Evolutionary conservation across 2,329 filamentous ascomycete genomes (phyloP).

Genomic region (Lasiodiplodia hormozganensis): DNA sequence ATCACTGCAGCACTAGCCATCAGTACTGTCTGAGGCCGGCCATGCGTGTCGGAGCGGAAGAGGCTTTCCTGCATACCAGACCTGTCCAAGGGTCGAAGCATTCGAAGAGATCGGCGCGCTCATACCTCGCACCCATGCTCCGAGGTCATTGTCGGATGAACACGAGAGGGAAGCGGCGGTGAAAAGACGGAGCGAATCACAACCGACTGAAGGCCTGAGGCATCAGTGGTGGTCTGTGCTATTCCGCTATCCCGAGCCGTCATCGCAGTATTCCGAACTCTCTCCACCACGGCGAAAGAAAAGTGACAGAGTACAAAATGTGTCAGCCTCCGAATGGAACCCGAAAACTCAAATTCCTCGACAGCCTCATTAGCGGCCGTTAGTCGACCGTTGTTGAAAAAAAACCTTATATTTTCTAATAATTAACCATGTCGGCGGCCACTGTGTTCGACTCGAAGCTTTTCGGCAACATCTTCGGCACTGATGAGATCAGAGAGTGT

Average conservation of each 20-base stretch:
- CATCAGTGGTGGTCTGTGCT: neutral
- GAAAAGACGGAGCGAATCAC: neutral
- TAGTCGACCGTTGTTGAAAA: neutral
- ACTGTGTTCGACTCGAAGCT: constrained; percentile 55
- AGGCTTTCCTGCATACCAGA: neutral
- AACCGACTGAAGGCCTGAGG: no score
- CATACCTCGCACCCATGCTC: neutral
- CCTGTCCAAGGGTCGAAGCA: neutral
- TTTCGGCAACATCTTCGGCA: constrained; percentile 60
- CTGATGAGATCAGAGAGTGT: constrained; percentile 58
- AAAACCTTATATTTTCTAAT: no score
- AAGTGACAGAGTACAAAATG: neutral
- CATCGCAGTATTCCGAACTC: neutral
- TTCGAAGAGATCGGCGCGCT: neutral
- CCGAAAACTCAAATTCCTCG: neutral
- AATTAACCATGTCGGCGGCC: neutral
- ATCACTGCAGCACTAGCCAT: constrained; percentile 1
- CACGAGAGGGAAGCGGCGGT: neutral
- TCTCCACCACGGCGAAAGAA: neutral
- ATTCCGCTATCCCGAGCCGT: constrained; percentile 5
- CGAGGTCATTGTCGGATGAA: neutral
- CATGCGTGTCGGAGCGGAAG: no score
- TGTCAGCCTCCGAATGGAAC: neutral
- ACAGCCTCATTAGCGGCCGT: neutral
- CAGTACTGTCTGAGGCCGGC: neutral